A percentile compares a stretch with the other conserved stretches of the same genome.
phyloP scores from a whole-genome alignment of 768 basidiomycete genomes.

The Phanerochaete carnosa region DNA sequence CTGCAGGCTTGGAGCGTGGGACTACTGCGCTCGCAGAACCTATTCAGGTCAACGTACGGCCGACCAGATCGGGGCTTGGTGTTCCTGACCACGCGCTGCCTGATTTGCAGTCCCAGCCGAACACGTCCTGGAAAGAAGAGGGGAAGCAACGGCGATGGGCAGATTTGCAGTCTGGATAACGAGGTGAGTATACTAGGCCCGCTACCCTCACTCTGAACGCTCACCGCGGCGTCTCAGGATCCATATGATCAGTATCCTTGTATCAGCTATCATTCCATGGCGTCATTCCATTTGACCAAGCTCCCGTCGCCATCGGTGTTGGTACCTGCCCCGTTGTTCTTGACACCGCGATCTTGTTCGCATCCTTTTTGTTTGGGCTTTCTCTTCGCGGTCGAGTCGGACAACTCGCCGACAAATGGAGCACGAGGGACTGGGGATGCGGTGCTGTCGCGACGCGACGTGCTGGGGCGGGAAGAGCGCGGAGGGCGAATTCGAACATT shows the following conservation, averaged over 20 bases:
- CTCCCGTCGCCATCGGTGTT: background rate
- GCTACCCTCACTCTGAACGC: background rate
- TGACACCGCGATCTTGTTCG: background rate
- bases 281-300: background rate
- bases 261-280: background rate
- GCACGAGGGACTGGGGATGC: background rate
- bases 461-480: background rate
- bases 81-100: constrained; percentile 19
- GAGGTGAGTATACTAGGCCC: background rate
- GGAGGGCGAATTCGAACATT: background rate
- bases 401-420: background rate
- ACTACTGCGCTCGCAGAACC: constrained; percentile 52
- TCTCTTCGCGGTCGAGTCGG: background rate
- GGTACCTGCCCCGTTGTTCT: background rate
- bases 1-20: constrained; percentile 27
- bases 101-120: constrained; percentile 19
- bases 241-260: background rate
- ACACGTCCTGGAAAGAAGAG: constrained; percentile 36
- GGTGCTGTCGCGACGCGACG: background rate
- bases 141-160: constrained; percentile 41
- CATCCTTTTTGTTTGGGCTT: background rate
- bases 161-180: constrained; percentile 2
- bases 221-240: background rate
- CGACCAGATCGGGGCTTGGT: constrained; percentile 56
- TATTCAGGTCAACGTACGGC: constrained; percentile 41